A percentile compares a stretch with the other conserved stretches of the same genome.
phyloP scores from a whole-genome alignment of 805 yeast genomes.

The Limtongia smithiae region DNA sequence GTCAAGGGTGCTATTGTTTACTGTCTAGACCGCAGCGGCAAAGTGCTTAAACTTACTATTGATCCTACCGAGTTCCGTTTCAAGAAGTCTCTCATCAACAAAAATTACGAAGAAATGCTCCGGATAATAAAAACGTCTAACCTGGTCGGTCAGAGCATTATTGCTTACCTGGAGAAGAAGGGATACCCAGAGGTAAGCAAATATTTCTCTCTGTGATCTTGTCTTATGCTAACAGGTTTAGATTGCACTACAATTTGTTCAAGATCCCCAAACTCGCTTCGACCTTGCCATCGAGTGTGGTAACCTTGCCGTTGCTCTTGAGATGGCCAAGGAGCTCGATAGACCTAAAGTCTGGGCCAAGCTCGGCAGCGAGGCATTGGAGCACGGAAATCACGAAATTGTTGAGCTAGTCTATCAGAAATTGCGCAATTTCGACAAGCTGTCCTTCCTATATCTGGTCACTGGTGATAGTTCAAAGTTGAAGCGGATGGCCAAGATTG shows the following conservation, averaged over 20 bases:
- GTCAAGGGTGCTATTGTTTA: constrained; percentile 68
- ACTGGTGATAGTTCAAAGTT: constrained; percentile 78
- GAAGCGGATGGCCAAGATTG: constrained; percentile 80
- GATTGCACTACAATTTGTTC: constrained; percentile 92
- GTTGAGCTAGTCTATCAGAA: constrained; percentile 88
- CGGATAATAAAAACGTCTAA: constrained; percentile 83
- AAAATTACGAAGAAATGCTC: constrained; percentile 86
- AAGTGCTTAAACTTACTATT: constrained; percentile 69
- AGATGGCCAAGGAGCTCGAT: constrained; percentile 78
- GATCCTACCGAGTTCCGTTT: constrained; percentile 98
- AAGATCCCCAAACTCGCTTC: constrained; percentile 93
- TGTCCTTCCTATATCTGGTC: constrained; percentile 80
- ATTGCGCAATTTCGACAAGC: constrained; percentile 77
- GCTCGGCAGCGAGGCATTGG: constrained; percentile 78
- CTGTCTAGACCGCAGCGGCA: constrained; percentile 81
- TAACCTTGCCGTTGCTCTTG: constrained; percentile 78
- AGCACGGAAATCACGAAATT: constrained; percentile 81
- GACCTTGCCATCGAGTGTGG: constrained; percentile 95
- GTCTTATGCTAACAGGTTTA: no score
- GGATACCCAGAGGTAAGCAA: constrained; percentile 76
- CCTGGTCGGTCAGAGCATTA: constrained; percentile 94
- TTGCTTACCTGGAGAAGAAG: constrained; percentile 87
- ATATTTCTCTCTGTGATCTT: neutral
- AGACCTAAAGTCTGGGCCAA: constrained; percentile 70
- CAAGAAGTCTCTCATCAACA: constrained; percentile 85